Conservation (phyloP, 2,329 filamentous ascomycete species). For the Fusarium marasasianum region DNA sequence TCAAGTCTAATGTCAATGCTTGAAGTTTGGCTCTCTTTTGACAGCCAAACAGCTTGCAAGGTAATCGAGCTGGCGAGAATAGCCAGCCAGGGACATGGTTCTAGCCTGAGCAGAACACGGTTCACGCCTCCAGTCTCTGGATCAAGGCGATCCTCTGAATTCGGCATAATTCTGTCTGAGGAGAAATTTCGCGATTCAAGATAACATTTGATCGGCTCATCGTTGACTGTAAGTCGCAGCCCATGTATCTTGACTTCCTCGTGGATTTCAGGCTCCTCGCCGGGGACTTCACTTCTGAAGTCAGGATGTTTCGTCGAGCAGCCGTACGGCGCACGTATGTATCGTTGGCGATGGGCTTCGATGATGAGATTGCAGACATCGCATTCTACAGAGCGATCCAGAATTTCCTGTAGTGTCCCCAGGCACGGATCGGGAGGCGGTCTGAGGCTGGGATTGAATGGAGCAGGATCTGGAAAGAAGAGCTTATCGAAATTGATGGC, state of each 20-base stretch:
- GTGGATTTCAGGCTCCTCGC: neutral
- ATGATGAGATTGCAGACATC: conserved; percentile 1
- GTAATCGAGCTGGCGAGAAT: neutral
- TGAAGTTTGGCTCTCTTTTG: neutral
- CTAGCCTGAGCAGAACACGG: neutral
- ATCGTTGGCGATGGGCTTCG: conserved; percentile 2
- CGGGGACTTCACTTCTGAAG: no score
- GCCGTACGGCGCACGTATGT: no score
- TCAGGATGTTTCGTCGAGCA: no score
- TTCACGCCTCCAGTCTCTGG: neutral
- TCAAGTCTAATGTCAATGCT: fast-evolving
- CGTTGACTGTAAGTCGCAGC: neutral
- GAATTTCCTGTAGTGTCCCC: neutral
- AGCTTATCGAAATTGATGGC: conserved; percentile 2
- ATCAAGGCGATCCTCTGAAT: no score
- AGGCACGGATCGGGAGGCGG: neutral
- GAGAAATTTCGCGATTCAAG: neutral
- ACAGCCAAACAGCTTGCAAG: conserved; percentile 3
- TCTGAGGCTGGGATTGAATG: no score
- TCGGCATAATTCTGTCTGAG: neutral
- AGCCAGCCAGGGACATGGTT: neutral
- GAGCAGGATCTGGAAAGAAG: neutral
- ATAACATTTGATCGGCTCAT: neutral
- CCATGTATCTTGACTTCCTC: conserved; percentile 3
- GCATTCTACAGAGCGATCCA: neutral